Evolutionary conservation across 164 flowering plant genomes (phyloP).

Genomic region (Brasenia schreberi): DNA sequence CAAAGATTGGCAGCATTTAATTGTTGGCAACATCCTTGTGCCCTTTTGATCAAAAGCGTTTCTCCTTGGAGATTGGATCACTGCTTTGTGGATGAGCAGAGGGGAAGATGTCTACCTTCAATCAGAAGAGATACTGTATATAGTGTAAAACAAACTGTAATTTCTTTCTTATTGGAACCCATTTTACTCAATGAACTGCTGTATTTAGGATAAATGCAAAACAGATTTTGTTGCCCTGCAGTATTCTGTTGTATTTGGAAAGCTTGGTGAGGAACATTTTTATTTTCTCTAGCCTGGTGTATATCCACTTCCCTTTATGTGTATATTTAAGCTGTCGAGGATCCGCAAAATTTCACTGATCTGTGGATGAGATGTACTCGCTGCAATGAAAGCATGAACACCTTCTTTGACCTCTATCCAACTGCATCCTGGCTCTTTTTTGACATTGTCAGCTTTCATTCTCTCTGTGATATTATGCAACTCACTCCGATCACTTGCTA

Average conservation of each 20-base stretch:
- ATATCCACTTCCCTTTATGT: not conserved
- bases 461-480: slow-evolving; percentile 4
- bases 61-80: no score
- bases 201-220: not conserved
- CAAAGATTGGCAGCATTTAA: not conserved
- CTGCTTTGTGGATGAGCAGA: no score
- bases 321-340: not conserved
- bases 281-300: not conserved
- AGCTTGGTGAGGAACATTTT: not conserved
- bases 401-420: slow-evolving; percentile 17
- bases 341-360: slow-evolving; percentile 6
- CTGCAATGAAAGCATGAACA: slow-evolving; percentile 13
- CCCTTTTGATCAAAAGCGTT: not conserved
- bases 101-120: not conserved
- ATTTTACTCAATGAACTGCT: not conserved
- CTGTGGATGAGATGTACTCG: slow-evolving; percentile 12
- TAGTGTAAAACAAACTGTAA: not conserved
- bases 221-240: not conserved
- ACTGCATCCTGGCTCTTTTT: slow-evolving; percentile 18
- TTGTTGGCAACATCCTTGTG: not conserved
- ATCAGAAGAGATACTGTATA: not conserved
- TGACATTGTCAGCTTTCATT: slow-evolving; percentile 5
- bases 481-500: slow-evolving; percentile 6
- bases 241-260: not conserved
- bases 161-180: not conserved